Evolutionary conservation across 2,329 filamentous ascomycete genomes (phyloP).

Genomic region (Sclerotiophoma versabilis): DNA sequence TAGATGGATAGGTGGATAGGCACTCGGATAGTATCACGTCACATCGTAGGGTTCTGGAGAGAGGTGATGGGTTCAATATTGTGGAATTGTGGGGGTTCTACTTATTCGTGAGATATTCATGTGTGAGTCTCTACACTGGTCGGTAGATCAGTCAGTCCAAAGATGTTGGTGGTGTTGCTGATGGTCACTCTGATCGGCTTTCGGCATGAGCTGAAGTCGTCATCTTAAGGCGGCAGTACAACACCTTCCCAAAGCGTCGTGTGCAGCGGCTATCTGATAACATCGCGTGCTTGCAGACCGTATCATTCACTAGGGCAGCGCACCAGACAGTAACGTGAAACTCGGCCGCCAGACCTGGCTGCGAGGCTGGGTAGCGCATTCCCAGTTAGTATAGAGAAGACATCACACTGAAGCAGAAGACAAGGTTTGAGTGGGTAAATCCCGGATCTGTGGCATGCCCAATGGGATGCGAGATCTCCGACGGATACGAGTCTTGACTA

Average conservation of each 20-base stretch:
- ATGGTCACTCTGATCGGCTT: conserved; percentile 12
- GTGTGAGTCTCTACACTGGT: conserved; percentile 1
- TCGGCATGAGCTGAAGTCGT: conserved; percentile 11
- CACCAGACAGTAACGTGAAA: background rate
- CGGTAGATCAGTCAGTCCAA: too few relatives aligned
- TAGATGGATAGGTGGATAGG: too few relatives aligned
- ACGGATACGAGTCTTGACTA: conserved; percentile 53
- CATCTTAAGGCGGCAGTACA: conserved; percentile 2
- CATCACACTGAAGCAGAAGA: conserved; percentile 12
- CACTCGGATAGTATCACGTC: too few relatives aligned
- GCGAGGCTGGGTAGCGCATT: background rate
- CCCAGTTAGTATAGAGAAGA: background rate
- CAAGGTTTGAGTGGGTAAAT: conserved; percentile 48
- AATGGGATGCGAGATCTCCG: conserved; percentile 33
- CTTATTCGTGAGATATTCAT: too few relatives aligned
- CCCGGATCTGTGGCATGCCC: conserved; percentile 35
- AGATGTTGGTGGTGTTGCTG: background rate
- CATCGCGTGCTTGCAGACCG: background rate
- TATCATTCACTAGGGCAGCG: background rate
- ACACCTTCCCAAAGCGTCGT: conserved; percentile 15
- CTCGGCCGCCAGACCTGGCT: background rate
- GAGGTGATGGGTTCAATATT: too few relatives aligned
- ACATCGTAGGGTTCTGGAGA: too few relatives aligned
- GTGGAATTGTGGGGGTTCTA: too few relatives aligned
- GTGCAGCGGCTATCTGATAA: conserved; percentile 13